phyloP scores from a whole-genome alignment of 2,329 filamentous ascomycete genomes.

The Emmonsiellopsis sp. region DNA sequence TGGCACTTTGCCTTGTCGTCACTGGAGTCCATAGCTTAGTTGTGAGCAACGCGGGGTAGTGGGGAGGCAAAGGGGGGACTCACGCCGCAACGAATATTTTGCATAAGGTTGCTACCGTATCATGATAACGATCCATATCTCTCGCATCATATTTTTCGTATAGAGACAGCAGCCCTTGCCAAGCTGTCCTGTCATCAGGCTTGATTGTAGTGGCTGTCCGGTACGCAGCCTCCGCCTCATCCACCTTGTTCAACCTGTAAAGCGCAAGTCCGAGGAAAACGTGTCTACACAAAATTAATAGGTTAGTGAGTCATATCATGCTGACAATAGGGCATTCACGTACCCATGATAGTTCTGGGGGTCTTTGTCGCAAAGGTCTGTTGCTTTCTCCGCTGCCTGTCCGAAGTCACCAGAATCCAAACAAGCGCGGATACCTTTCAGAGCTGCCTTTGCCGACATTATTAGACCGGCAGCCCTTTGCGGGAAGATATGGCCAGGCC shows the following conservation, averaged over 20 bases:
- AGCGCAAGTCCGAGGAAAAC: conserved; percentile 81
- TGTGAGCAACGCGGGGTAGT: neutral
- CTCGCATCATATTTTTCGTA: conserved; percentile 67
- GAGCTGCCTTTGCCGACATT: conserved; percentile 53
- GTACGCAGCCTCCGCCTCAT: conserved; percentile 71
- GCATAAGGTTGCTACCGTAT: conserved; percentile 63
- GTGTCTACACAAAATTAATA: conserved; percentile 40
- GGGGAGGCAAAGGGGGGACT: conserved; percentile 9
- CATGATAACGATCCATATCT: conserved; percentile 64
- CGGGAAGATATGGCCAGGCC: neutral
- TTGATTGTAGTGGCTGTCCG: conserved; percentile 61
- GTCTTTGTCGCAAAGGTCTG: conserved; percentile 61
- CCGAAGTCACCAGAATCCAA: conserved; percentile 72
- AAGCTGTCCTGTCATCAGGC: conserved; percentile 69
- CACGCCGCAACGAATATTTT: conserved; percentile 61
- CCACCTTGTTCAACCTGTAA: conserved; percentile 62
- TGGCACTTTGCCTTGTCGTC: conserved; percentile 52
- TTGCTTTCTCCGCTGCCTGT: conserved; percentile 60
- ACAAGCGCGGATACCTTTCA: conserved; percentile 73
- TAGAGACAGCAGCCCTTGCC: conserved; percentile 79
- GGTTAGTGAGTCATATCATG: neutral
- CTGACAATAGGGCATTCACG: conserved; percentile 18
- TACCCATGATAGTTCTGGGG: conserved; percentile 73
- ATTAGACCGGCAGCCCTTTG: conserved; percentile 7
- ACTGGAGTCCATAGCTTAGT: conserved; percentile 20